A percentile compares a stretch with the other conserved stretches of the same genome.
phyloP scores from a whole-genome alignment of 225 moss, liverwort and hornwort genomes.

The Pseudoscleropodium purum region DNA sequence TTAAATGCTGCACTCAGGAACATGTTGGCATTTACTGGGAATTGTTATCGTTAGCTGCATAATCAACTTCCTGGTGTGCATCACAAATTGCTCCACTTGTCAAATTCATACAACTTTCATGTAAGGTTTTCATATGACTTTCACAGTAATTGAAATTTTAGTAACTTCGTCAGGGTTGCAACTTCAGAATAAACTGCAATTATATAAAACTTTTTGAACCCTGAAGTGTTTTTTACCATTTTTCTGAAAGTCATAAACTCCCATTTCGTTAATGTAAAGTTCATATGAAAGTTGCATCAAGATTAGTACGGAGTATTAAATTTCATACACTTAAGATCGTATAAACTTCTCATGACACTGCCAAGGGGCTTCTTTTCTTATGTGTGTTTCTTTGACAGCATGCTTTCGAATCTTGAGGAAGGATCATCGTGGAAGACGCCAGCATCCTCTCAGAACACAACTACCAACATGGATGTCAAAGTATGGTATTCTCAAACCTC shows the following conservation, averaged over 20 bases:
- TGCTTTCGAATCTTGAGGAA: constrained; percentile 15
- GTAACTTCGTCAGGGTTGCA: background rate
- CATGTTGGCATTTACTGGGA: background rate
- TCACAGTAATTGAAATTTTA: background rate
- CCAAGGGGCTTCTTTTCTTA: background rate
- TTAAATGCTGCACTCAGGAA: background rate
- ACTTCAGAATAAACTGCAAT: background rate
- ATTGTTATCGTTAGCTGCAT: background rate
- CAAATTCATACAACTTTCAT: background rate
- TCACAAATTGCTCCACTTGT: background rate
- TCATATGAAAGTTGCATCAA: background rate
- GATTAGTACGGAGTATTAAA: too few relatives aligned
- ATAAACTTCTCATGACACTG: background rate
- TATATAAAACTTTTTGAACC: background rate
- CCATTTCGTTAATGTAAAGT: background rate
- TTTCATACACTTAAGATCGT: background rate
- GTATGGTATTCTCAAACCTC: background rate
- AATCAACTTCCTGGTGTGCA: background rate
- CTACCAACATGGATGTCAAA: background rate
- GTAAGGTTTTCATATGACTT: background rate
- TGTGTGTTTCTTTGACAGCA: background rate
- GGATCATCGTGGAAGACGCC: constrained; percentile 14
- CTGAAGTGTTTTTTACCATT: accelerated
- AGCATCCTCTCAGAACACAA: background rate
- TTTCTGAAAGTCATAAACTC: background rate